A percentile compares a stretch with the other conserved stretches of the same genome.
Evolutionary conservation across 192 early-diverging fungal species (phyloP).

Genomic region (Cetraspora pellucida): DNA sequence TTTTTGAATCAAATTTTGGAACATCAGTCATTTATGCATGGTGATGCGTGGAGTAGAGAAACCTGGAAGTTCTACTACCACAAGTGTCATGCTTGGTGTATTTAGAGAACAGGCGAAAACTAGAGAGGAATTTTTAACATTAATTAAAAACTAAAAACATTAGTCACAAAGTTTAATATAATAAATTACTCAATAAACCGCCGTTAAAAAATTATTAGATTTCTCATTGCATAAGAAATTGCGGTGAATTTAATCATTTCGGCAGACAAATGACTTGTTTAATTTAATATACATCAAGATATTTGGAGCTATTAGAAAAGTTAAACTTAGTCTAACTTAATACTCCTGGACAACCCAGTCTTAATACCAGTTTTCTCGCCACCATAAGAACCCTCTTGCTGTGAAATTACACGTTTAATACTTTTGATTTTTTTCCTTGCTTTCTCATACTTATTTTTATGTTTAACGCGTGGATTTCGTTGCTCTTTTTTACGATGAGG

Average conservation of each 20-base stretch:
- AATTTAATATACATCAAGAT: no score
- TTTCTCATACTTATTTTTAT: constrained; percentile 84
- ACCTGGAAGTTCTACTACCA: constrained; percentile 92
- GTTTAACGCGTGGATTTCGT: constrained; percentile 94
- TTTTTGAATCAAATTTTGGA: not conserved
- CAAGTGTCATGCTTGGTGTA: constrained; percentile 91
- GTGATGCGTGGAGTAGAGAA: constrained; percentile 98
- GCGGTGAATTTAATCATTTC: no score
- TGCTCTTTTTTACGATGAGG: constrained; percentile 90
- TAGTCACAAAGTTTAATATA: no score
- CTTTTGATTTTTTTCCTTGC: constrained; percentile 89
- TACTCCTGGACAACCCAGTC: constrained; percentile 76
- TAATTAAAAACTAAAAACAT: constrained; percentile 55
- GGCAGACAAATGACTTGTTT: no score
- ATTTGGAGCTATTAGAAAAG: no score
- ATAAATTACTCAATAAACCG: no score
- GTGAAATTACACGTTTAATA: constrained; percentile 71
- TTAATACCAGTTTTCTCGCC: constrained; percentile 97
- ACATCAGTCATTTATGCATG: constrained; percentile 89
- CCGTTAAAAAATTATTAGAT: no score
- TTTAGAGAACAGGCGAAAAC: constrained; percentile 92
- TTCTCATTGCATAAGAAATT: no score
- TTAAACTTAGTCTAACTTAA: constrained; percentile 55
- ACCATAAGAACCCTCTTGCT: constrained; percentile 74
- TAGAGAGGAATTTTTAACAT: constrained; percentile 93